A percentile compares a stretch with the other conserved stretches of the same genome.
Evolutionary conservation across 192 early-diverging fungal genomes (phyloP).

Genomic region (Fimicolochytrium jonesii): DNA sequence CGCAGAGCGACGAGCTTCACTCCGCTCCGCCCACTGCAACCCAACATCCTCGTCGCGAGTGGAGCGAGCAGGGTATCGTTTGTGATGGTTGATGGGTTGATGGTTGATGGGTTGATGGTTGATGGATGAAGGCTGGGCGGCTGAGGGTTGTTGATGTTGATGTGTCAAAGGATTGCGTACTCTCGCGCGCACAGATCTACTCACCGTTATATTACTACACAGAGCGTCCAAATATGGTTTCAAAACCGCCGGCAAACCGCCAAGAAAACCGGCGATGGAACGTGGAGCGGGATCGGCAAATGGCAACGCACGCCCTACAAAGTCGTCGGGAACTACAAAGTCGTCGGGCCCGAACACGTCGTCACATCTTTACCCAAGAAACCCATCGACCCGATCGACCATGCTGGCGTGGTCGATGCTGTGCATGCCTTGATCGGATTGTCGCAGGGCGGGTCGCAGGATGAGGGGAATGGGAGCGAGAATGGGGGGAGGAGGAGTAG

Average conservation of each 20-base stretch:
- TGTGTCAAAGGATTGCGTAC: too few species aligned
- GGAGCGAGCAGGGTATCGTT: too few species aligned
- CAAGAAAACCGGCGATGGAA: conserved; percentile 18
- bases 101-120: too few species aligned
- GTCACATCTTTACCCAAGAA: not conserved
- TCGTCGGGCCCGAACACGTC: conserved; percentile 23
- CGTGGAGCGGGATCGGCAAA: conserved; percentile 22
- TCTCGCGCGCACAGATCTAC: too few species aligned
- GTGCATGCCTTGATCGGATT: conserved; percentile 19
- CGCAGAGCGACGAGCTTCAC: too few species aligned
- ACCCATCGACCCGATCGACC: conserved; percentile 4
- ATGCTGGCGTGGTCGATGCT: conserved; percentile 22
- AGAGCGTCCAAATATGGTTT: conserved; percentile 24
- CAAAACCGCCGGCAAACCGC: conserved; percentile 23
- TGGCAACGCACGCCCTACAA: conserved; percentile 24
- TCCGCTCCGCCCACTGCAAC: too few species aligned
- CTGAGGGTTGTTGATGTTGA: too few species aligned
- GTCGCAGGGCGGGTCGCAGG: conserved; percentile 9
- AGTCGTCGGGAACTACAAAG: conserved; percentile 17
- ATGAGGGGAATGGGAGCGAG: not conserved
- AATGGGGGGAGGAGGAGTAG: too few species aligned
- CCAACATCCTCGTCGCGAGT: too few species aligned
- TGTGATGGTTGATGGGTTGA: too few species aligned
- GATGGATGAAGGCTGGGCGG: too few species aligned
- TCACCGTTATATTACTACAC: not conserved